Conservation (phyloP, 2,329 filamentous ascomycete genomes). For the Tolypocladium sp. region DNA sequence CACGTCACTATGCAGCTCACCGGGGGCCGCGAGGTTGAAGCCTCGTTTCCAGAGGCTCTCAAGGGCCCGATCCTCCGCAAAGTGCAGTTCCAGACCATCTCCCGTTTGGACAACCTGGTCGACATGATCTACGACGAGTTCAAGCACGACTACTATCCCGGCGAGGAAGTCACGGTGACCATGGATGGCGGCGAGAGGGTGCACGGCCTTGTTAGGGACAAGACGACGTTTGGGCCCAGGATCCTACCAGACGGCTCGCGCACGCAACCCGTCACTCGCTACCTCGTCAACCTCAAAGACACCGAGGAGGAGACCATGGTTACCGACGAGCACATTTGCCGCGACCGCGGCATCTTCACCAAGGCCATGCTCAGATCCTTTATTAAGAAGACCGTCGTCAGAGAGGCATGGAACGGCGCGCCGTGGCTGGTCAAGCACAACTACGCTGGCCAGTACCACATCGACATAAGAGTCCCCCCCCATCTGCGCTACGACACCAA, state of each 20-base stretch:
- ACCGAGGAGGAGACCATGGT: conserved; percentile 67
- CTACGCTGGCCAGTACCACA: conserved; percentile 74
- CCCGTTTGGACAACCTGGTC: conserved; percentile 74
- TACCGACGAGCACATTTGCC: conserved; percentile 71
- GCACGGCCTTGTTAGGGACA: conserved; percentile 73
- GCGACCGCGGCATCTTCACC: conserved; percentile 86
- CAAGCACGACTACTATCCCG: conserved; percentile 83
- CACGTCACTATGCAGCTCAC: conserved; percentile 44
- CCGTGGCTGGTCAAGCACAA: conserved; percentile 91
- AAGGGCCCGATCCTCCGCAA: conserved; percentile 84
- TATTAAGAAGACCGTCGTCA: conserved; percentile 85
- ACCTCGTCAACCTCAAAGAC: conserved; percentile 68
- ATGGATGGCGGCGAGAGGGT: conserved; percentile 59
- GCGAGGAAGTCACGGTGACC: conserved; percentile 71
- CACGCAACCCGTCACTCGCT: conserved; percentile 64
- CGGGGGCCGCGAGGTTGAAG: conserved; percentile 82
- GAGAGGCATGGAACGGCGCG: conserved; percentile 91
- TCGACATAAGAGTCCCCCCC: conserved; percentile 76
- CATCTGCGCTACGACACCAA: conserved; percentile 77
- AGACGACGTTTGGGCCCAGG: conserved; percentile 61
- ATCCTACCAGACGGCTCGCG: conserved; percentile 58
- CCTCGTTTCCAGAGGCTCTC: conserved; percentile 81
- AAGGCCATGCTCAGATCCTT: conserved; percentile 91
- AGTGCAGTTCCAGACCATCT: conserved; percentile 85
- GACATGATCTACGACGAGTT: conserved; percentile 68